A percentile compares a stretch with the other conserved stretches of the same genome.
Conservation (phyloP, 2,329 filamentous ascomycete species). For the Fusarium subtropicale region DNA sequence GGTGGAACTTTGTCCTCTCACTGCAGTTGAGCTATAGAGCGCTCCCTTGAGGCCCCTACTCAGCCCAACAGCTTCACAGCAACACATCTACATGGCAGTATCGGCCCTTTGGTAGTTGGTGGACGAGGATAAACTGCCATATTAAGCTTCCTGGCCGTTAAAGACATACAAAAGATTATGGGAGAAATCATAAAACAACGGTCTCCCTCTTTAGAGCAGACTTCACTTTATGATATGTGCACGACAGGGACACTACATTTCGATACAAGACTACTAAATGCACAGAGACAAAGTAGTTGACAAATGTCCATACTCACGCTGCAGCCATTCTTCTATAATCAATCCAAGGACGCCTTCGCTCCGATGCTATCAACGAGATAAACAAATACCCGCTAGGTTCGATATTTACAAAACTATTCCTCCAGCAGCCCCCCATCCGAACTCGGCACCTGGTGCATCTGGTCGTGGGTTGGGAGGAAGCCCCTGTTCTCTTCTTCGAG, state of each 20-base stretch:
- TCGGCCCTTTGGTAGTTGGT: not conserved
- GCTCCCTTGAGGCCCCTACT: not conserved
- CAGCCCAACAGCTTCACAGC: not conserved
- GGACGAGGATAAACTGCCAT: not conserved
- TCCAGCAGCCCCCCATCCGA: constrained; percentile 55
- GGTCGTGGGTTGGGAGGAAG: constrained; percentile 44
- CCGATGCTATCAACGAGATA: constrained; percentile 41
- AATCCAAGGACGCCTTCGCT: constrained; percentile 49
- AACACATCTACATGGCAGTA: not conserved
- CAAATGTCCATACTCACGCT: not conserved
- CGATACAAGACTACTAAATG: not conserved
- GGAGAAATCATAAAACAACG: not conserved
- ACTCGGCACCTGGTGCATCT: constrained; percentile 46
- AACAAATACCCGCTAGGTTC: constrained; percentile 33
- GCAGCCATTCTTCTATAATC: constrained; percentile 21
- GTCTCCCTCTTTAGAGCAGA: not conserved
- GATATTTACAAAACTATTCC: constrained; percentile 50
- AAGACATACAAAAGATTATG: not conserved
- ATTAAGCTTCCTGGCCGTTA: not conserved
- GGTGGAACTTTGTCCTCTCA: too few species aligned
- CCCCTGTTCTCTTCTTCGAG: constrained; percentile 50
- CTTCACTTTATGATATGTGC: not conserved
- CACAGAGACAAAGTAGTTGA: not conserved
- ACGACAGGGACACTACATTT: not conserved
- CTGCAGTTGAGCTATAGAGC: too few species aligned